Evolutionary conservation across 768 basidiomycete species (phyloP).

Genomic region (Phlegmacium glaucopus): DNA sequence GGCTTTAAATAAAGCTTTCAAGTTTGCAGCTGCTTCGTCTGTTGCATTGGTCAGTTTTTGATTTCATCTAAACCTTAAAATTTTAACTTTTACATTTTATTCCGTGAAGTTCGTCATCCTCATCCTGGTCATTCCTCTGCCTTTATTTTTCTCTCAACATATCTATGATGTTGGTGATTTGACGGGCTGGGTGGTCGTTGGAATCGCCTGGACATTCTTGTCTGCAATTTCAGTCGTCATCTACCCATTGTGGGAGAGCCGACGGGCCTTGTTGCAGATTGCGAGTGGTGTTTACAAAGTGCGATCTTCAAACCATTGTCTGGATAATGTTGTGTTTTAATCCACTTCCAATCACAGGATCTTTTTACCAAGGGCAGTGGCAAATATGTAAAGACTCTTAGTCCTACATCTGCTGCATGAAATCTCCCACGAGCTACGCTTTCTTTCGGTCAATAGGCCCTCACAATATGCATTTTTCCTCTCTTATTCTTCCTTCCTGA

Average conservation of each 20-base stretch:
- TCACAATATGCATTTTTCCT: too few species aligned
- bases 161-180: constrained; percentile 64
- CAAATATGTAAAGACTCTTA: constrained; percentile 20
- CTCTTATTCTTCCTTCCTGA: too few species aligned
- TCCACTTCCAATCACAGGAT: constrained; percentile 21
- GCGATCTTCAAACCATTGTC: background rate
- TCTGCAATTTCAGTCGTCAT: constrained; percentile 75
- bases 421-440: too few species aligned
- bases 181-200: constrained; percentile 77
- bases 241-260: constrained; percentile 85
- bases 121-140: constrained; percentile 76
- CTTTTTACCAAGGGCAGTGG: constrained; percentile 29
- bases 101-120: constrained; percentile 50
- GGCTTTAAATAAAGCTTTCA: constrained; percentile 69
- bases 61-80: constrained; percentile 1
- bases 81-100: background rate
- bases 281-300: constrained; percentile 63
- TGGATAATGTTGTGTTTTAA: background rate
- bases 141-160: constrained; percentile 80
- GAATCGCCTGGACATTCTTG: constrained; percentile 81
- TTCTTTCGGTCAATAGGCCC: too few species aligned
- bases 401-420: constrained; percentile 7
- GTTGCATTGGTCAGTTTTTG: constrained; percentile 50
- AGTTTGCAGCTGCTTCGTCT: constrained; percentile 76
- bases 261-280: constrained; percentile 61